phyloP scores from a whole-genome alignment of 1,139 yeast genomes.

The Pichia sp. region DNA sequence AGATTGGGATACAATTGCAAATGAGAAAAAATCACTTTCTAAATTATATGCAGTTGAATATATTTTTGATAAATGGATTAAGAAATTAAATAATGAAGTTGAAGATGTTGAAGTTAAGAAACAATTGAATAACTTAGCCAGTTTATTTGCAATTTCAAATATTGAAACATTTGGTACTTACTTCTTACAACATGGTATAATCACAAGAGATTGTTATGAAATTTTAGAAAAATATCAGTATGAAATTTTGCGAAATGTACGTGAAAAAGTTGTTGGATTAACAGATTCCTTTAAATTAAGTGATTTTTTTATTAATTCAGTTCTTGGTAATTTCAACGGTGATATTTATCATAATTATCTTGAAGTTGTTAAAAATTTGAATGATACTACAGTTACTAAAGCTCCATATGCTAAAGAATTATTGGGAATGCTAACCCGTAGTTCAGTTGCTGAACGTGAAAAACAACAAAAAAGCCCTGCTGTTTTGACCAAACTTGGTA shows the following conservation, averaged over 20 bases:
- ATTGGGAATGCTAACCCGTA: constrained; percentile 49
- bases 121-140: constrained; percentile 43
- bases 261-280: constrained; percentile 71
- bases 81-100: constrained; percentile 24
- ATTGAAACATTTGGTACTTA: constrained; percentile 72
- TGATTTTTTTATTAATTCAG: constrained; percentile 79
- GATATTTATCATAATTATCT: constrained; percentile 79
- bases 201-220: constrained; percentile 42
- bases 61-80: constrained; percentile 40
- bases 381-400: constrained; percentile 49
- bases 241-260: constrained; percentile 40
- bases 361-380: constrained; percentile 41
- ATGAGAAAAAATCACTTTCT: constrained; percentile 52
- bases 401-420: constrained; percentile 55
- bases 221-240: constrained; percentile 31
- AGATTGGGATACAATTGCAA: constrained; percentile 53
- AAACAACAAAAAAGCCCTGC: constrained; percentile 41
- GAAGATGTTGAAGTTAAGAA: constrained; percentile 28
- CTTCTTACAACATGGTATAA: constrained; percentile 62
- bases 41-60: constrained; percentile 59
- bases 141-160: constrained; percentile 61
- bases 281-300: constrained; percentile 88
- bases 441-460: constrained; percentile 41
- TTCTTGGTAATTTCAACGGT: constrained; percentile 81
- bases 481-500: constrained; percentile 31